A percentile compares a stretch with the other conserved stretches of the same genome.
Evolutionary conservation across 176 grass and related monocot genomes (phyloP).

Genomic region (Panicum miliaceum): DNA sequence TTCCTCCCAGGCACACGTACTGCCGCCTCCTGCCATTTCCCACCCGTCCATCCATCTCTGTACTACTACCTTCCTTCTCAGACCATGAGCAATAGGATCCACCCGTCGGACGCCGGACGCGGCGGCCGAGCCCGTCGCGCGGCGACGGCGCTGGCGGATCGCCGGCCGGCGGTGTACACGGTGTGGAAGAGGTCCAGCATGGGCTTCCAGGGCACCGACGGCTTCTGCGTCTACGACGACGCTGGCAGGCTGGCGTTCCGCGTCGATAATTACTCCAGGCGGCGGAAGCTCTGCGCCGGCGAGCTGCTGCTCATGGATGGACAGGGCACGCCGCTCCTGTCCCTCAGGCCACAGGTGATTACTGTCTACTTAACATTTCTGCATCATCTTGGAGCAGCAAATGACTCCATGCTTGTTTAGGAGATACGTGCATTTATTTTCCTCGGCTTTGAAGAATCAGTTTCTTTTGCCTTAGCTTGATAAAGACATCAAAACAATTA

Average conservation of each 20-base stretch:
- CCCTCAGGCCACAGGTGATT: conserved; percentile 49
- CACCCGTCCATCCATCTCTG: neutral
- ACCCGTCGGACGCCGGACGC: neutral
- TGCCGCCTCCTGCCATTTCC: neutral
- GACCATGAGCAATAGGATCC: neutral
- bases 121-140: neutral
- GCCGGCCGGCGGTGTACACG: conserved; percentile 22
- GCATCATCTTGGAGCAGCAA: neutral
- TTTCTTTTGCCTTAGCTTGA: neutral
- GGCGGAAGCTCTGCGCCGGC: conserved; percentile 43
- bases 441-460: neutral
- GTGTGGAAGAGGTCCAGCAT: conserved; percentile 56
- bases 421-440: neutral
- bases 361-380: neutral
- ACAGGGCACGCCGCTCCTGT: conserved; percentile 32
- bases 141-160: neutral
- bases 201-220: conserved; percentile 49
- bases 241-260: conserved; percentile 44
- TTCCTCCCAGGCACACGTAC: neutral
- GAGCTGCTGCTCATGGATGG: conserved; percentile 56
- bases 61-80: neutral
- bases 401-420: neutral
- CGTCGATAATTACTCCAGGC: conserved; percentile 58
- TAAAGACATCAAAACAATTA: neutral
- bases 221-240: conserved; percentile 48